Evolutionary conservation across 164 flowering plant genomes (phyloP).

Genomic region (Annona squamosa): DNA sequence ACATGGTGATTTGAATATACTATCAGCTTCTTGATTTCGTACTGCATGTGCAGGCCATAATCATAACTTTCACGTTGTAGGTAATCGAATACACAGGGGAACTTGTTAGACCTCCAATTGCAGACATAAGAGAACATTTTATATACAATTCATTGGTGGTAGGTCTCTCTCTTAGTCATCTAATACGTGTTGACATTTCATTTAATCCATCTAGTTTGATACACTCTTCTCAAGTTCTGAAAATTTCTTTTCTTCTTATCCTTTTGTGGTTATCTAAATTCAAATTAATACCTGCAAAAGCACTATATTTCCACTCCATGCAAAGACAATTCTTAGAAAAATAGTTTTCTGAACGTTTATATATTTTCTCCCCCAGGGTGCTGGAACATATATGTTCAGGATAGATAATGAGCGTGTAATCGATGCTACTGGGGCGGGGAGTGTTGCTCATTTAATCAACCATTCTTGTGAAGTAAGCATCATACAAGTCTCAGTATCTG

Average conservation of each 20-base stretch:
- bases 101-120: slow-evolving; percentile 84
- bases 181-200: no score
- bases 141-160: slow-evolving; percentile 97
- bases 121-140: slow-evolving; percentile 83
- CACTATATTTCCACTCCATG: background rate
- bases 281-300: background rate
- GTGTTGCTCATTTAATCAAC: slow-evolving; percentile 95
- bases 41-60: background rate
- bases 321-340: no score
- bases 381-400: slow-evolving; percentile 97
- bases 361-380: slow-evolving; percentile 61
- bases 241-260: background rate
- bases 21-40: slow-evolving; percentile 1
- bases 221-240: no score
- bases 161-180: slow-evolving; percentile 17
- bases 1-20: slow-evolving; percentile 54
- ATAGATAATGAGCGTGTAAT: slow-evolving; percentile 92
- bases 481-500: background rate
- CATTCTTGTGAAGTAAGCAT: slow-evolving; percentile 88
- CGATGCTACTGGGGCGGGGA: slow-evolving; percentile 97
- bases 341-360: background rate
- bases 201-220: no score
- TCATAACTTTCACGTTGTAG: slow-evolving; percentile 26
- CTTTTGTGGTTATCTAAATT: background rate
- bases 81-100: slow-evolving; percentile 95